Evolutionary conservation across 2,329 filamentous ascomycete genomes (phyloP).

Genomic region (Trichoderma simmonsii): DNA sequence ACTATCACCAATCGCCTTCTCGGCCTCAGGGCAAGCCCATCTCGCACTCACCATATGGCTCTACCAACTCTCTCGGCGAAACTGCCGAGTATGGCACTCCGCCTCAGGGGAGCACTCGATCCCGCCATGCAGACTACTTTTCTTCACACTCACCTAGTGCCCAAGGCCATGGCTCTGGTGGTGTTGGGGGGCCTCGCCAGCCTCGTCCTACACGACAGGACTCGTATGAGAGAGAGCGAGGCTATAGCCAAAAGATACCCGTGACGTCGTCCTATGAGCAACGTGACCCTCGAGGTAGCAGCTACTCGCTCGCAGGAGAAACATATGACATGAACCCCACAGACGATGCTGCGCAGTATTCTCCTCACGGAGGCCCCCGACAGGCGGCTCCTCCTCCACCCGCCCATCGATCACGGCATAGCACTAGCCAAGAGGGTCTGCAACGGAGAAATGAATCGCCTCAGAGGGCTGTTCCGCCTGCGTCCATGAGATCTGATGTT

Average conservation of each 20-base stretch:
- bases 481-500: conserved; percentile 59
- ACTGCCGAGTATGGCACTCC: conserved; percentile 49
- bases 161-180: conserved; percentile 18
- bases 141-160: conserved; percentile 31
- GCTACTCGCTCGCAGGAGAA: conserved; percentile 33
- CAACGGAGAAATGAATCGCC: conserved; percentile 41
- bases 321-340: conserved; percentile 31
- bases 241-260: conserved; percentile 33
- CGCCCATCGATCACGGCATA: conserved; percentile 49
- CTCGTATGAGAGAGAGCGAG: conserved; percentile 32
- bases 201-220: conserved; percentile 35
- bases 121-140: conserved; percentile 38
- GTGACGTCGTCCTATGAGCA: conserved; percentile 37
- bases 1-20: conserved; percentile 46
- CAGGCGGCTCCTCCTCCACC: conserved; percentile 54
- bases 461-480: conserved; percentile 43
- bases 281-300: conserved; percentile 33
- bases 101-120: conserved; percentile 30
- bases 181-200: conserved; percentile 29
- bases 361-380: conserved; percentile 38
- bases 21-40: conserved; percentile 44
- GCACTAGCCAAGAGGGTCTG: conserved; percentile 41
- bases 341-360: conserved; percentile 35
- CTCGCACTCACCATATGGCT: conserved; percentile 40
- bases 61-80: conserved; percentile 53